Base-by-base conservation (phyloP, 768 basidiomycete genomes). In the Pholiota microspora region DNA sequence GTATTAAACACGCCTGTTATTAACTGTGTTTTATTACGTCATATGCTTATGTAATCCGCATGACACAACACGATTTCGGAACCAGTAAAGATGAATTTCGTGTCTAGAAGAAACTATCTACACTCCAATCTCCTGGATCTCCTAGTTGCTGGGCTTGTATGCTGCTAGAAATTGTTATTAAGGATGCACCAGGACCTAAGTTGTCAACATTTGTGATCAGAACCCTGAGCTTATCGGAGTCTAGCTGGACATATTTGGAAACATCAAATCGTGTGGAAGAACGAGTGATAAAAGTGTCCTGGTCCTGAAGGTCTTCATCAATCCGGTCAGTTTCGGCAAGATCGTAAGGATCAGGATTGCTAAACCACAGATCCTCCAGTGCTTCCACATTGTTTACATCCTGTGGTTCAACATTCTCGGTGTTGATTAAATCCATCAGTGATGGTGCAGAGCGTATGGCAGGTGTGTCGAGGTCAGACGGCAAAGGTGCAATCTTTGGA, bases 321-420 rank as follows among this genome's bases (percentile, higher is more conserved):
- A 58, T 38, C 13, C 44, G 59, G 2, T 53, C 54, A 18, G 56
- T 60, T 42, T 64, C 58, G 2, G 42, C 54, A 10, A 62, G 51
- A 34, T 62, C 61, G 48, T 64, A 64, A 15, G 59, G 57, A 27
- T 59, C 59, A n/a, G 56, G 63, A 40, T 62, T 45, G 7, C 56
- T 49, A 35, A 58, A 60, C 12, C 56, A 35, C 9, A 13, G 29
- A 12, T 60, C 44, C 32, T 59, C 57, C 5, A 49, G 7, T 0
- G 18, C 55, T 38, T 51, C 47, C 23, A 50, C 46, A 27, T 55
- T 6, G 29, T 31, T 49, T 9, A 56, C 42, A 3, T 24, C 25
- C 8, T 6, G 34, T 15, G 59, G 60, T 18, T 59, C 54, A 9
- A 61, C 25, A 28, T 61, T 53, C 4, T 53, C 34, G 10, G 61